Base-by-base conservation (phyloP, 768 basidiomycete species). In the Tulasnella sp. region DNA sequence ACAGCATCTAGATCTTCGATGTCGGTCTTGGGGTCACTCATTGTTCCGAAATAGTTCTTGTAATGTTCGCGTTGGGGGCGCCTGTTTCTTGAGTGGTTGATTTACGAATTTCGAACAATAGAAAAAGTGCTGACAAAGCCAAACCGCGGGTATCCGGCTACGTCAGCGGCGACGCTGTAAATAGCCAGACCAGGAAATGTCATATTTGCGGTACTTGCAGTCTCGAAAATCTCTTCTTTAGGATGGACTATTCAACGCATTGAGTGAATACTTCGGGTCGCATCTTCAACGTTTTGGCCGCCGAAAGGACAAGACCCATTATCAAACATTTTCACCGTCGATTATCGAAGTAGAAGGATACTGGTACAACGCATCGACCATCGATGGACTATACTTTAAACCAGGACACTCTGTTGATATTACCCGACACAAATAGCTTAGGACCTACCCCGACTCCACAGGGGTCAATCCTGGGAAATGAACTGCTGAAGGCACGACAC, bases 101-200 rank as follows among this genome's bases (percentile, higher is more conserved):
- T 67, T 67, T 67, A 26, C 61, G 61, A 67, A 67, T 67, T 67
- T 67, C 61, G 61, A 15, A 67, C 29, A 67, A 67, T 67, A 26
- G 61, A 67, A 67, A 35, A 61, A 23, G 0, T 11, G 61, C 61
- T 67, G 61, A 67, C 61, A 67, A 67, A 67, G 29, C 29, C 61
- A 67, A 67, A 67, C 61, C 61, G 61, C 61, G 61, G 61, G 61
- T 67, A 67, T 4, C 29, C 13, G 11, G 26, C 61, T 67, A 67
- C 61, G 61, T 67, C 61, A 67, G 61, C 61, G 61, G 61, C 61
- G 32, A 26, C 61, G 11, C 11, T 16, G 13, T 18, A 44, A 42
- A 5, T 35, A 9, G 44, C 44, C 44, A 44, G 44, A 16, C 44
- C 15, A 44, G 44, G 44, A n/a, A 44, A 44, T 15, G 44, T 16